Conservation (phyloP, 805 yeast species). For the Candida silvicultrix region DNA sequence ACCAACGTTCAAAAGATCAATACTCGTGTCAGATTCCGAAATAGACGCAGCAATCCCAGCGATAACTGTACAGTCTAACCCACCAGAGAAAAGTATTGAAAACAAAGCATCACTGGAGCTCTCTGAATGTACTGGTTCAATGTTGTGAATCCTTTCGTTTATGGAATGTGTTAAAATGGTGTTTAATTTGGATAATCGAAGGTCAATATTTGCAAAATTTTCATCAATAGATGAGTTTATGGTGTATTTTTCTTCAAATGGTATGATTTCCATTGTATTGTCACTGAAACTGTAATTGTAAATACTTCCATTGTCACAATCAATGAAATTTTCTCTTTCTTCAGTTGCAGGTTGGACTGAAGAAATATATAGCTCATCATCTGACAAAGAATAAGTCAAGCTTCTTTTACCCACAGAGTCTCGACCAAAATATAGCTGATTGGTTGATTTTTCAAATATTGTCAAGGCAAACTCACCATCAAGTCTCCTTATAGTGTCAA, state of each 20-base stretch:
- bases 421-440: conserved; percentile 66
- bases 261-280: conserved; percentile 11
- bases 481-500: conserved; percentile 34
- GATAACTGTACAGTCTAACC: conserved; percentile 84
- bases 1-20: conserved; percentile 88
- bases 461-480: conserved; percentile 82
- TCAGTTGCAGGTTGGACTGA: conserved; percentile 37
- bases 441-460: conserved; percentile 35
- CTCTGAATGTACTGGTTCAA: conserved; percentile 45
- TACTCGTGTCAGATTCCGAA: conserved; percentile 23
- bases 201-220: conserved; percentile 5
- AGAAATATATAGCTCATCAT: conserved; percentile 36
- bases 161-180: conserved; percentile 33
- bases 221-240: conserved; percentile 20
- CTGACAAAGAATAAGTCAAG: conserved; percentile 38
- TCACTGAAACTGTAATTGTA: conserved; percentile 33
- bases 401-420: conserved; percentile 82
- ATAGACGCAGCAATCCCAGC: conserved; percentile 45
- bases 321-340: conserved; percentile 30
- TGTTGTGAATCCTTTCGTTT: conserved; percentile 45
- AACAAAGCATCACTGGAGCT: conserved; percentile 28
- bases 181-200: conserved; percentile 19
- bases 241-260: conserved; percentile 7
- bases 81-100: conserved; percentile 86
- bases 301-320: conserved; percentile 50